Conservation (phyloP, 129 eudicot species). For the Cynara cardunculus region DNA sequence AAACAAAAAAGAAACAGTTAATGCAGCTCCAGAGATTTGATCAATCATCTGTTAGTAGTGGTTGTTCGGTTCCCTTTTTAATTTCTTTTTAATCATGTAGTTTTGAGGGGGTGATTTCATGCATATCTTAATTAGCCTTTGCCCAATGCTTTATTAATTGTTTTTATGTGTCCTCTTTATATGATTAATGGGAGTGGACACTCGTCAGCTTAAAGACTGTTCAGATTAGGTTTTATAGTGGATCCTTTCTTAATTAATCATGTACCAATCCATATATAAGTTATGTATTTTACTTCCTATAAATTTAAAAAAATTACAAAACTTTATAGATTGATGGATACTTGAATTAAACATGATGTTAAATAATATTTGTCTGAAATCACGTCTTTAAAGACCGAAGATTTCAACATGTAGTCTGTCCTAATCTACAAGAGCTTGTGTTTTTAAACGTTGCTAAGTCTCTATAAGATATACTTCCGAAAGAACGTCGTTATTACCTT, state of each 20-base stretch:
- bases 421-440: too few species aligned
- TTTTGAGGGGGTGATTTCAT: background rate
- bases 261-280: background rate
- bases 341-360: too few species aligned
- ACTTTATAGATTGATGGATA: background rate
- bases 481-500: too few species aligned
- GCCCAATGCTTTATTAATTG: background rate
- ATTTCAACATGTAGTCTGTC: too few species aligned
- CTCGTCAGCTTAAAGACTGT: background rate
- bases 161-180: background rate
- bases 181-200: background rate
- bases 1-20: too few species aligned
- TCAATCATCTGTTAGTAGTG: constrained; percentile 8
- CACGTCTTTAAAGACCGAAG: too few species aligned
- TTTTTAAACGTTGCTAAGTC: too few species aligned
- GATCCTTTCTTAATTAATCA: background rate
- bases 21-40: background rate
- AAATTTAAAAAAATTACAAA: too few species aligned
- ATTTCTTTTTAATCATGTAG: too few species aligned
- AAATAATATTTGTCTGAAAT: too few species aligned
- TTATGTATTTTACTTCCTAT: background rate
- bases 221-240: background rate
- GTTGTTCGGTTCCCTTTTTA: background rate
- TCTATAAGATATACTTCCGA: too few species aligned
- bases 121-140: background rate